A percentile compares a stretch with the other conserved stretches of the same genome.
phyloP scores from a whole-genome alignment of 148 eudicot species.

The Camellia sinensis region DNA sequence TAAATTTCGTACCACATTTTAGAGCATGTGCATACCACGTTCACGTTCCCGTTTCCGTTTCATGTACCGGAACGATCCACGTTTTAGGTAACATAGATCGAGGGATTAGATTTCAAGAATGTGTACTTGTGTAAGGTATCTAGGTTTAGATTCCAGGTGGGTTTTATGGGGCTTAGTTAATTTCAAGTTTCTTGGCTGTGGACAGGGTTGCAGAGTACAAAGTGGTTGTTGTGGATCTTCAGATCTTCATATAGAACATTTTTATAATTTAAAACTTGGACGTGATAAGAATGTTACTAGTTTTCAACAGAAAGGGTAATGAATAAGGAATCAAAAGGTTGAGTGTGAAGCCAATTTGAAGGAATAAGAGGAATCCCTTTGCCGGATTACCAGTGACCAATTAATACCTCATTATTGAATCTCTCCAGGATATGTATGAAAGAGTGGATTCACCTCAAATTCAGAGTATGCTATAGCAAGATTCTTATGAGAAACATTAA shows the following conservation, averaged over 20 bases:
- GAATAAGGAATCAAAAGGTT: neutral
- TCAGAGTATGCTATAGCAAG: neutral
- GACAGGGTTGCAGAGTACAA: neutral
- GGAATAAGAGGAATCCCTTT: slow-evolving; percentile 1
- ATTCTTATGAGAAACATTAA: neutral
- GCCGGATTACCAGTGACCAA: neutral
- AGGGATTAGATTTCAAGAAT: neutral
- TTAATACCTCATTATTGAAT: neutral
- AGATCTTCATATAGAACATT: neutral
- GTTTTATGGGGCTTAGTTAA: neutral
- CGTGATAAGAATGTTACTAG: no score
- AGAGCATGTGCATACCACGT: no score
- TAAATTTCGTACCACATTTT: no score
- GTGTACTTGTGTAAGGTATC: neutral
- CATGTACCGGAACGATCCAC: no score
- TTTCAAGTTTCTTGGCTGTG: neutral
- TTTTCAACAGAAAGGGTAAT: no score
- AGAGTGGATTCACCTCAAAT: slow-evolving; percentile 4
- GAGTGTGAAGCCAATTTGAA: neutral
- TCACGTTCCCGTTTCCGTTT: no score
- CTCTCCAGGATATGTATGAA: neutral
- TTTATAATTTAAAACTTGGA: neutral
- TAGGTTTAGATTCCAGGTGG: neutral
- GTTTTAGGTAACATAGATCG: no score
- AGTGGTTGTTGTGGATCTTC: slow-evolving; percentile 7